Conservation (phyloP, 139 green algal species). For the Coccomyxa sp. region DNA sequence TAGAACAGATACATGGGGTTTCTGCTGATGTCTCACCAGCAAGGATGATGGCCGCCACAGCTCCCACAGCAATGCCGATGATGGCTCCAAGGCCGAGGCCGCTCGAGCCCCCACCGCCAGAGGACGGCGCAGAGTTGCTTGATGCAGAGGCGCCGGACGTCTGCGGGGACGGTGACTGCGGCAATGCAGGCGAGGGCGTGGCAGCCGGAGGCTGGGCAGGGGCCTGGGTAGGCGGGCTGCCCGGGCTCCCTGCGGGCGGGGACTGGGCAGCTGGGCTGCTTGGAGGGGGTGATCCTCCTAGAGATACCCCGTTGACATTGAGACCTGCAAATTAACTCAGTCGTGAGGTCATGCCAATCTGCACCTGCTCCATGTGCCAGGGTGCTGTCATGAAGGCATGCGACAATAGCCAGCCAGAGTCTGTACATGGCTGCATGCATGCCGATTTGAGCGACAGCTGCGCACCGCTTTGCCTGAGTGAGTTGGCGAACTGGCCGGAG, state of each 20-base stretch:
- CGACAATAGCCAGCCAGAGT: too few species aligned
- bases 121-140: neutral
- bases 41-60: neutral
- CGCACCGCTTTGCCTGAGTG: neutral
- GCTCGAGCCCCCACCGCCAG: neutral
- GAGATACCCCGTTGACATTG: too few species aligned
- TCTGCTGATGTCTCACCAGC: neutral
- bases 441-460: neutral
- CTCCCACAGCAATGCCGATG: neutral
- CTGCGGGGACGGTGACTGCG: neutral
- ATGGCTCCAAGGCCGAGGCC: conserved; percentile 1
- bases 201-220: neutral
- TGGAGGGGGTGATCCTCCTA: too few species aligned
- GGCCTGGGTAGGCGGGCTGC: neutral
- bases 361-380: neutral
- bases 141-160: neutral
- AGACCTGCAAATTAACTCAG: too few species aligned
- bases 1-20: neutral
- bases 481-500: neutral
- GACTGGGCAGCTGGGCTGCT: neutral
- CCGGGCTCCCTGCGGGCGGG: too few species aligned
- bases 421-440: too few species aligned
- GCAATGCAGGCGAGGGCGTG: neutral
- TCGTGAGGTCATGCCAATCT: too few species aligned
- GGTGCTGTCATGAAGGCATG: neutral